Conservation (phyloP, 2,329 filamentous ascomycete genomes). For the Fusarium nodosum region DNA sequence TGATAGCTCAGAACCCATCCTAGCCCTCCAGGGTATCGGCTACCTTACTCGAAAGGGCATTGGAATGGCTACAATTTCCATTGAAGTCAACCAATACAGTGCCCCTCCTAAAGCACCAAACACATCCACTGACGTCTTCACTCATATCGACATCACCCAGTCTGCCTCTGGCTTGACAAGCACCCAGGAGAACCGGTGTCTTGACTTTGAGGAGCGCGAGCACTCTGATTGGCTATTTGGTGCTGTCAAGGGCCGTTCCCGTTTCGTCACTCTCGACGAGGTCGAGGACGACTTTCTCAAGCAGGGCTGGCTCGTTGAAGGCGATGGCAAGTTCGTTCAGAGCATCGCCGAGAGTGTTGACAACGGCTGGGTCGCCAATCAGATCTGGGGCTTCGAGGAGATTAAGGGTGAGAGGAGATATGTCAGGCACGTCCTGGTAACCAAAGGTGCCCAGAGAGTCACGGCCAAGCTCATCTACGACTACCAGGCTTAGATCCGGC, state of each 20-base stretch:
- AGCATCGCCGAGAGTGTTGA: slow-evolving; percentile 70
- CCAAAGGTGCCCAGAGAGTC: slow-evolving; percentile 64
- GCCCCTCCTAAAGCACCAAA: slow-evolving; percentile 59
- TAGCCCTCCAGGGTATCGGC: slow-evolving; percentile 78
- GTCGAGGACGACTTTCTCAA: slow-evolving; percentile 69
- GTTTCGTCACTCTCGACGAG: slow-evolving; percentile 63
- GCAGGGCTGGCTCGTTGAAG: slow-evolving; percentile 71
- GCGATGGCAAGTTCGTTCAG: slow-evolving; percentile 73
- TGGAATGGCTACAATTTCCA: slow-evolving; percentile 75
- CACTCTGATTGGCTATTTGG: slow-evolving; percentile 88
- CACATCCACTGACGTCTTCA: slow-evolving; percentile 57
- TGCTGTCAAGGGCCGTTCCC: slow-evolving; percentile 71
- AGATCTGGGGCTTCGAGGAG: slow-evolving; percentile 73
- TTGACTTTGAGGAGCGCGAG: slow-evolving; percentile 67
- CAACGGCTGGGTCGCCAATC: slow-evolving; percentile 67
- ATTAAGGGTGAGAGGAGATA: slow-evolving; percentile 67
- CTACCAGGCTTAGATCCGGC: slow-evolving; percentile 51
- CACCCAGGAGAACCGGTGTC: slow-evolving; percentile 68
- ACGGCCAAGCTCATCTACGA: slow-evolving; percentile 70
- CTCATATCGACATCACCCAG: slow-evolving; percentile 80
- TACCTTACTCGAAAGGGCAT: slow-evolving; percentile 82
- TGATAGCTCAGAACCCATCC: slow-evolving; percentile 75
- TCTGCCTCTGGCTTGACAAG: slow-evolving; percentile 78
- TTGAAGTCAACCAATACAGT: slow-evolving; percentile 70
- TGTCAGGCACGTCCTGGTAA: slow-evolving; percentile 66